Percentiles rank a stretch among this genome's conserved stretches.
phyloP scores from a whole-genome alignment of 305 asterid genomes.

The Withania somnifera region DNA sequence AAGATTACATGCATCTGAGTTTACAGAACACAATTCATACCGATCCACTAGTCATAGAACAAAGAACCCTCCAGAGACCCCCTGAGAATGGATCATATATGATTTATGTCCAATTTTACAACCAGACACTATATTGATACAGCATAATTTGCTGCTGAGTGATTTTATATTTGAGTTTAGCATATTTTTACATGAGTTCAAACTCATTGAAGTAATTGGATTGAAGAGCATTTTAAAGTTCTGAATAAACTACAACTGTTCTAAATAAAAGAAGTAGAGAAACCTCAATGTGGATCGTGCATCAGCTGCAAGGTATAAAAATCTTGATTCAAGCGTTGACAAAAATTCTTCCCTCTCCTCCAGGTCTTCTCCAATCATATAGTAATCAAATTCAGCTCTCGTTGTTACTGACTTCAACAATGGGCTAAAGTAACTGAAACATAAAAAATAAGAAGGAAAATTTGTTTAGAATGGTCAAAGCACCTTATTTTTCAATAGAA shows the following conservation, averaged over 20 bases:
- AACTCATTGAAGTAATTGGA: not conserved
- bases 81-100: too few relatives aligned
- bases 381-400: conserved; percentile 47
- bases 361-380: conserved; percentile 66
- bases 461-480: not conserved
- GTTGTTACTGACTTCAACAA: conserved; percentile 69
- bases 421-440: conserved; percentile 90
- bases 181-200: too few relatives aligned
- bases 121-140: too few relatives aligned
- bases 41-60: too few relatives aligned
- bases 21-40: too few relatives aligned
- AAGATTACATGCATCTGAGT: not conserved
- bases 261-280: conserved; percentile 5
- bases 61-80: too few relatives aligned
- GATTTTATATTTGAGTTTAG: too few relatives aligned
- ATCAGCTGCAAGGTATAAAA: conserved; percentile 94
- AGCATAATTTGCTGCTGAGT: too few relatives aligned
- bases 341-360: conserved; percentile 76
- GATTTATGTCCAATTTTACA: too few relatives aligned
- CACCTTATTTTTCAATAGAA: not conserved
- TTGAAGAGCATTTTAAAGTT: not conserved
- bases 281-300: conserved; percentile 94
- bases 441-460: not conserved
- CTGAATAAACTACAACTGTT: not conserved
- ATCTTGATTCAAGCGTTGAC: conserved; percentile 72